Evolutionary conservation across 768 basidiomycete species (phyloP), one percentile per base, ranked within the genome.

Genomic region (Leccinum aurantiacum): DNA sequence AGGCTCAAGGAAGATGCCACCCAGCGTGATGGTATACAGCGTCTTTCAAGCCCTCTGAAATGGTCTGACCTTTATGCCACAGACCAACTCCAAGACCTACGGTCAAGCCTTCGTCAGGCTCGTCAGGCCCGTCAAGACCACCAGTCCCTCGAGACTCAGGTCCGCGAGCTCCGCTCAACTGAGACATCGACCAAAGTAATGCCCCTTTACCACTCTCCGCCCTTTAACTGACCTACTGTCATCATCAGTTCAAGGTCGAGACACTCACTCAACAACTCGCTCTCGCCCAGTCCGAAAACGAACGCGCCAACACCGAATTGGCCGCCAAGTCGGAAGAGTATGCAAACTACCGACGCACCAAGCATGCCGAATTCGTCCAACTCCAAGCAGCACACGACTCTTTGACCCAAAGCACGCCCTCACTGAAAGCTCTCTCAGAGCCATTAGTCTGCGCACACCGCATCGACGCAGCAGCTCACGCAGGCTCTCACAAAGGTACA

Each of bases 211-310:
- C 29, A 31, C 51, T n/a, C 29, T 6, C 38, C 22, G 8, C 17
- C 53, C 33, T 25, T 15, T 37, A 54, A 38, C 29, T 9, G 7
- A 19, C 61, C 19, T 66, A 44, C 19, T 44, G 27, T 29, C 48
- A 46, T 46, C 0, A 5, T 53, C 44, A 95, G 90, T 96, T 95
- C 81, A 93, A 91, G 75, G 73, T 95, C 60, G 89, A 95, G 59
- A 86, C 92, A 2, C 80, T 92, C 14, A 80, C 86, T 5, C 92
- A 95, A 74, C 92, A 95, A 74, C 78, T 95, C 7, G 74, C 88
- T 60, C 84, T 94, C 4, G 80, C 91, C 4, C 86, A 89, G 72
- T 79, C 84, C 0, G 94, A 97, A 74, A 83, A 84, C 15, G 83
- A 91, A 58, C 89, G 91, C 51, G 78, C 84, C 24, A 85, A 83